phyloP scores from a whole-genome alignment of 345 rosid genomes.

The Arabidopsis thaliana region TAIR10.1 NC_003070.9:3810501-3811000 shows the following conservation, averaged over 20 bases:
- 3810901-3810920: constrained; percentile 43
- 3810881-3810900: constrained; percentile 37
- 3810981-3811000: constrained; percentile 44
- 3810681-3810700: constrained; percentile 59
- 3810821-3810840: constrained; percentile 58
- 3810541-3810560: constrained; percentile 62
- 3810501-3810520: constrained; percentile 47
- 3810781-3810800: constrained; percentile 59
- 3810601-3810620: constrained; percentile 34
- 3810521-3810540: constrained; percentile 49
- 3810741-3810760: constrained; percentile 28
- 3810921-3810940: constrained; percentile 58
- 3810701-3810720: constrained; percentile 43
- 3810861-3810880: constrained; percentile 50
- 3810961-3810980: constrained; percentile 46
- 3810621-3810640: constrained; percentile 67
- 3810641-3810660: constrained; percentile 52
- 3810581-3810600: constrained; percentile 62
- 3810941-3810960: constrained; percentile 64
- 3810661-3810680: constrained; percentile 52
- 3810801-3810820: constrained; percentile 41
- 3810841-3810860: constrained; percentile 54
- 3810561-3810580: constrained; percentile 48
- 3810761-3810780: constrained; percentile 50
- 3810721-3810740: constrained; percentile 64